Evolutionary conservation across 83 land plant species (phyloP).

Genomic region (Isoetes engelmannii): DNA sequence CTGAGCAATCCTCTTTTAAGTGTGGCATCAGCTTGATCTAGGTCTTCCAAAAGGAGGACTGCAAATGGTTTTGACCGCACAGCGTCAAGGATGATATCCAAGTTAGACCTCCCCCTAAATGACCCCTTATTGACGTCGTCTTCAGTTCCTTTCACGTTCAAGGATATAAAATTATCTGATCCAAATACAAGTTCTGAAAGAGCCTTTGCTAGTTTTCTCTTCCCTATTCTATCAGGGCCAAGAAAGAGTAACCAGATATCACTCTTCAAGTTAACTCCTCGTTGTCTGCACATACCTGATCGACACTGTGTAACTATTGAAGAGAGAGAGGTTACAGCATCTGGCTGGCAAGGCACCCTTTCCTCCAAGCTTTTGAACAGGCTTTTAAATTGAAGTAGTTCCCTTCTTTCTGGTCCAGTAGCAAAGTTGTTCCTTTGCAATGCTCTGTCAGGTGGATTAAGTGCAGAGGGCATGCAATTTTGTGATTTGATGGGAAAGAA

Average conservation of each 20-base stretch:
- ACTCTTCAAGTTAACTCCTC: constrained; percentile 37
- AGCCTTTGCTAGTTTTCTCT: constrained; percentile 53
- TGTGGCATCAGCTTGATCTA: constrained; percentile 61
- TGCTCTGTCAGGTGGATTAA: constrained; percentile 18
- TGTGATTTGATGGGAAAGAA: not conserved
- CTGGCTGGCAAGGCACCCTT: constrained; percentile 68
- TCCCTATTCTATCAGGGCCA: constrained; percentile 69
- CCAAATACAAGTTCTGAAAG: constrained; percentile 59
- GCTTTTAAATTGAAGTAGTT: constrained; percentile 40
- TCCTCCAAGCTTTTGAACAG: constrained; percentile 53
- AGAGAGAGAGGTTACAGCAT: constrained; percentile 54
- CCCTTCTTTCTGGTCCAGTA: constrained; percentile 10
- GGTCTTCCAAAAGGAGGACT: constrained; percentile 60
- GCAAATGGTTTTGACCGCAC: constrained; percentile 59
- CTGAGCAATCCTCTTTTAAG: constrained; percentile 39
- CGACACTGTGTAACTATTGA: constrained; percentile 41
- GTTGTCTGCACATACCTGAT: constrained; percentile 44
- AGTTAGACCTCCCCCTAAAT: constrained; percentile 48
- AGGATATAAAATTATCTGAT: constrained; percentile 25
- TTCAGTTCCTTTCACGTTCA: constrained; percentile 30
- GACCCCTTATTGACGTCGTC: constrained; percentile 27
- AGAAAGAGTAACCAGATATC: constrained; percentile 68
- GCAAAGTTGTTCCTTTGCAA: not conserved
- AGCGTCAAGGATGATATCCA: constrained; percentile 68
- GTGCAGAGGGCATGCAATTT: not conserved